Base-by-base conservation (phyloP, 441 rosid species). In the Erysimum pusillum region DNA sequence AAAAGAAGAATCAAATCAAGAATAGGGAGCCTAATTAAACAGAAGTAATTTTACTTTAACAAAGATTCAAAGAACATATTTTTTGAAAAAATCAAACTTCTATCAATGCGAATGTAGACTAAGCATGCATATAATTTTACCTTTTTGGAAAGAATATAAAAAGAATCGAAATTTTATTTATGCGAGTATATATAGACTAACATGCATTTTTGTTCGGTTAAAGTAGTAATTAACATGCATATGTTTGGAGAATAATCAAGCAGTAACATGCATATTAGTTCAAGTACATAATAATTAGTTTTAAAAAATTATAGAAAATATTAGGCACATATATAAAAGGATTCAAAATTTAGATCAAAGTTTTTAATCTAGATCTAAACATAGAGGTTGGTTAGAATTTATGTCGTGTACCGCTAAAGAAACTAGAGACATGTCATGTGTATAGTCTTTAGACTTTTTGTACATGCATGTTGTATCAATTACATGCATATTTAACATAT, bases 371-470 rank as follows among this genome's bases (percentile, higher is more conserved):
- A 72, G 69, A 77, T 66, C 52, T 72, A 77, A 77, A 60, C 69
- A n/a, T 72, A 72, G 73, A 72, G 64, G 68, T 72, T 78, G 77
- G 74, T 78, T 72, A 72, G 77, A 71, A 78, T 78, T 67, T 72
- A 60, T 78, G 77, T 78, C 65, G 59, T 60, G 68, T 72, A 77
- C 73, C 51, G 64, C 63, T 66, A 66, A 51, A 42, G 58, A 58
- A 72, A 42, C 73, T 66, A 66, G 77, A 72, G 81, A 78, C 74
- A 78, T 72, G 77, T 72, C 81, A 78, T 72, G 81, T 77, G 76
- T 78, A 34, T 31, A 60, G 41, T 15, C 58, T 66, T 77, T 59
- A 56, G 72, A 71, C 62, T 71, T 71, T 71, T 63, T 58, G n/a
- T 70, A 70, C 67, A 70, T 69, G 57, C 74, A 62, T 53, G 70